A percentile compares a stretch with the other conserved stretches of the same genome.
phyloP scores from a whole-genome alignment of 306 rosid genomes.

The Quercus parvula region DNA sequence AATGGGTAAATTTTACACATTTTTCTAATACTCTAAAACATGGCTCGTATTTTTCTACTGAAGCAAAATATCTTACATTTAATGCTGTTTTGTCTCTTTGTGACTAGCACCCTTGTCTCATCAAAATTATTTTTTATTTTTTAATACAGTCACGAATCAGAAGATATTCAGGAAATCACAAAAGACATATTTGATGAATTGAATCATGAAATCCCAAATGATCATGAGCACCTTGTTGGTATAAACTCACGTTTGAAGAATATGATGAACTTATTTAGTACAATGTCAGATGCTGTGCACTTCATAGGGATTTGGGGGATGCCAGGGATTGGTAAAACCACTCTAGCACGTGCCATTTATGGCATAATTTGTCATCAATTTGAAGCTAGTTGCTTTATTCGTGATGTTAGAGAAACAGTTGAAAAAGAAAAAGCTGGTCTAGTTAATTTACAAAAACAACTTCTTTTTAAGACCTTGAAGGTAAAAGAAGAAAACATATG shows the following conservation, averaged over 20 bases:
- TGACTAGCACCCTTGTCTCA: no score
- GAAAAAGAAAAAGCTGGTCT: neutral
- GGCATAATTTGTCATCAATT: neutral
- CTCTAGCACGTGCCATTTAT: neutral
- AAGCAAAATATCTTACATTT: no score
- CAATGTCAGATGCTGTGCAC: neutral
- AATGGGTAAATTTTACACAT: no score
- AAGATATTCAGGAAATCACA: no score
- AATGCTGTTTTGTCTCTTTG: no score
- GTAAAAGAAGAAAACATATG: neutral
- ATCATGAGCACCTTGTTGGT: neutral
- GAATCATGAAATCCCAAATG: no score
- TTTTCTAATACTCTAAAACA: no score
- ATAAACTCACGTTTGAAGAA: neutral
- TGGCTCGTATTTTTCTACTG: no score
- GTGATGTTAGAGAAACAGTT: constrained; percentile 4
- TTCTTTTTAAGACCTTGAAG: neutral
- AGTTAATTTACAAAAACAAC: neutral
- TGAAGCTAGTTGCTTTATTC: neutral
- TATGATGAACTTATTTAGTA: neutral
- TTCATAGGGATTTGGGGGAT: constrained; percentile 27
- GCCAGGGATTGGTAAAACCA: constrained; percentile 8
- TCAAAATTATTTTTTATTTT: no score
- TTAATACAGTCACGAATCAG: no score
- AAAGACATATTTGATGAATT: no score